These are phyloP conservation scores for Bothriochloa decipiens DNA, from an alignment of 176 grass and related monocot genomes.

Conservation along the genomic window DNA sequence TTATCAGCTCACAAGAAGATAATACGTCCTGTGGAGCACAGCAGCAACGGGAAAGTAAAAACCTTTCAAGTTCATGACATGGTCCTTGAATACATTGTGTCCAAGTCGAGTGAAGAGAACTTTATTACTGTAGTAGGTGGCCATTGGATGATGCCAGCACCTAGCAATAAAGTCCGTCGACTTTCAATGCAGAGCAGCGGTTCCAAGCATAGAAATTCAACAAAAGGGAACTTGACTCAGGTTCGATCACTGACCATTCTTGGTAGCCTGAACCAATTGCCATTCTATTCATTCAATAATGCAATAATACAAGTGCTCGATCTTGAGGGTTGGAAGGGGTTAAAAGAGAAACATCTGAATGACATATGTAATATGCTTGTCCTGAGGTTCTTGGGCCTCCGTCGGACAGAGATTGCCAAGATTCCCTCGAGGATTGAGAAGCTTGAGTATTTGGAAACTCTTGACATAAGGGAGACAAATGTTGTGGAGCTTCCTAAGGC, in stretches of 20 bases:
- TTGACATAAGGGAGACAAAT: conserved; percentile 18
- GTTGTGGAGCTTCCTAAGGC: not conserved
- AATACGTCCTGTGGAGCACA: not conserved
- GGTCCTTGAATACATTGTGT: not conserved
- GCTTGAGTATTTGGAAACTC: not conserved
- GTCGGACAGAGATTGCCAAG: not conserved
- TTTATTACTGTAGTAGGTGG: not conserved
- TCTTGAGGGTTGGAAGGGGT: conserved; percentile 26
- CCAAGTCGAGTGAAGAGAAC: not conserved
- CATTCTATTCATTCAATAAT: conserved; percentile 16
- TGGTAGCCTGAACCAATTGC: not conserved
- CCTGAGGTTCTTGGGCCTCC: conserved; percentile 17
- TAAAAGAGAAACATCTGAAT: not conserved
- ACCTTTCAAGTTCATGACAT: not conserved
- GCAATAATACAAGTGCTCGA: conserved; percentile 29
- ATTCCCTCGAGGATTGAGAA: not conserved
- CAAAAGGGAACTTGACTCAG: conserved; percentile 33
- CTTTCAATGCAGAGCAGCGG: not conserved
- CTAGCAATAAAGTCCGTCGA: not conserved
- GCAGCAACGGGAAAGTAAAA: not conserved
- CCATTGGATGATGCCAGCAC: not conserved
- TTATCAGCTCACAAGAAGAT: not conserved
- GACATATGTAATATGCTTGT: conserved; percentile 38
- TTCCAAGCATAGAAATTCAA: not conserved
- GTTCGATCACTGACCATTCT: conserved; percentile 24